Conservation (phyloP, 495 filamentous ascomycete species). For the Extremus antarcticus region DNA sequence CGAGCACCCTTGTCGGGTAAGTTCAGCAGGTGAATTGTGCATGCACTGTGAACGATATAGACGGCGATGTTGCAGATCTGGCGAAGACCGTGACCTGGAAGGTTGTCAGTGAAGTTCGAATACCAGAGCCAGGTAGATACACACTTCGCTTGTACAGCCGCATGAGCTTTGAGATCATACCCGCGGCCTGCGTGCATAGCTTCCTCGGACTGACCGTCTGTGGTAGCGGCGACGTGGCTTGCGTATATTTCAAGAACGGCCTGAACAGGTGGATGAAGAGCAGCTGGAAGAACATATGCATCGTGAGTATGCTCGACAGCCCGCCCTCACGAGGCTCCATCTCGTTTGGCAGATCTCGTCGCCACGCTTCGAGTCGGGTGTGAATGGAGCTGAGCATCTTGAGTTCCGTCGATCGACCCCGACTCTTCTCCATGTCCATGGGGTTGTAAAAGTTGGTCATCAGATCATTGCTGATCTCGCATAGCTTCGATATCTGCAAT, state of each 20-base stretch:
- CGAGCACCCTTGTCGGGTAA: conserved; percentile 80
- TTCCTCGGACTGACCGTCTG: conserved; percentile 82
- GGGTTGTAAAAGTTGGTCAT: conserved; percentile 88
- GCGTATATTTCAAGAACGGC: conserved; percentile 86
- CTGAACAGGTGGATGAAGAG: conserved; percentile 96
- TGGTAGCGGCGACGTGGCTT: conserved; percentile 68
- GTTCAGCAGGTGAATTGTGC: conserved; percentile 89
- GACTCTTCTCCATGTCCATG: conserved; percentile 44
- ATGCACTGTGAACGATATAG: conserved; percentile 88
- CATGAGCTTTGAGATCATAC: conserved; percentile 79
- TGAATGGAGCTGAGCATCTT: conserved; percentile 91
- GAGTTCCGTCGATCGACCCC: conserved; percentile 65
- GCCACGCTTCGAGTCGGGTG: conserved; percentile 83
- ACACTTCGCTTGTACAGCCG: conserved; percentile 73
- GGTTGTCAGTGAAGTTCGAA: not conserved
- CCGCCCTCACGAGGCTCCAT: conserved; percentile 83
- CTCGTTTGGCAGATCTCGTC: conserved; percentile 72
- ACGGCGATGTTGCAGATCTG: conserved; percentile 94
- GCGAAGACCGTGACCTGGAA: conserved; percentile 57
- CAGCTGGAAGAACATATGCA: conserved; percentile 98
- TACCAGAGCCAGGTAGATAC: not conserved
- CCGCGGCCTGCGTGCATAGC: conserved; percentile 79
- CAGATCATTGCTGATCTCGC: conserved; percentile 87
- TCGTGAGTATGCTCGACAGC: conserved; percentile 76
- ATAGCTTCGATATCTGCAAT: conserved; percentile 69